These are phyloP conservation scores for Cladosporium sp. DNA, from an alignment of 2,329 filamentous ascomycete species.

Conservation along the genomic window DNA sequence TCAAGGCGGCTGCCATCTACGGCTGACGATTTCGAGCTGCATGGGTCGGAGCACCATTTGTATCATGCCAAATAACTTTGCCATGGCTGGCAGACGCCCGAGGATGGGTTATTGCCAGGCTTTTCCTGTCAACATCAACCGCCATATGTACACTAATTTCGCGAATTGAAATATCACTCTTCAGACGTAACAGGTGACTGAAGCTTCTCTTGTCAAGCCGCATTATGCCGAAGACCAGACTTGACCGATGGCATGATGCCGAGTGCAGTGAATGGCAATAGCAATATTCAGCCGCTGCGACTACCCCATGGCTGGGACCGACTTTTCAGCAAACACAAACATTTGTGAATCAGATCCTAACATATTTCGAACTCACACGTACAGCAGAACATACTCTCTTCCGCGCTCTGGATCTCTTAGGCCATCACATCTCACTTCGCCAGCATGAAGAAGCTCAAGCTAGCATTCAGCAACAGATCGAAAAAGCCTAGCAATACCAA, in stretches of 20 bases:
- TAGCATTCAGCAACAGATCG: background rate
- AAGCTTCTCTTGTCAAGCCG: background rate
- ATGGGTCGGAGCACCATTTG: constrained; percentile 17
- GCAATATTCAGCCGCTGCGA: background rate
- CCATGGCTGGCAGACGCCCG: background rate
- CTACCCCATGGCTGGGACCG: background rate
- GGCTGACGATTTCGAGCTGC: constrained; percentile 22
- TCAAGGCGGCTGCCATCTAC: constrained; percentile 36
- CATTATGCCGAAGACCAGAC: background rate
- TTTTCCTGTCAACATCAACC: background rate
- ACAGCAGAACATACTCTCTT: background rate
- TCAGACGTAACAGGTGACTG: background rate
- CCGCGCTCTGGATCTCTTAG: background rate
- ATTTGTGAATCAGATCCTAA: background rate
- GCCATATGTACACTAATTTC: background rate
- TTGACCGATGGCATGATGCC: background rate
- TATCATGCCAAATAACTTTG: constrained; percentile 21
- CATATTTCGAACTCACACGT: background rate
- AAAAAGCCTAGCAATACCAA: background rate
- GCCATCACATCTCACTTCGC: background rate
- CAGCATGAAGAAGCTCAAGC: constrained; percentile 1
- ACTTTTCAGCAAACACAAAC: background rate
- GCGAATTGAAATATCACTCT: background rate
- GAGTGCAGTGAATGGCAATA: background rate
- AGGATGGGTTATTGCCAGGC: background rate